Base-by-base conservation (phyloP, 2,329 filamentous ascomycete species). In the Ilyonectria destructans region DNA sequence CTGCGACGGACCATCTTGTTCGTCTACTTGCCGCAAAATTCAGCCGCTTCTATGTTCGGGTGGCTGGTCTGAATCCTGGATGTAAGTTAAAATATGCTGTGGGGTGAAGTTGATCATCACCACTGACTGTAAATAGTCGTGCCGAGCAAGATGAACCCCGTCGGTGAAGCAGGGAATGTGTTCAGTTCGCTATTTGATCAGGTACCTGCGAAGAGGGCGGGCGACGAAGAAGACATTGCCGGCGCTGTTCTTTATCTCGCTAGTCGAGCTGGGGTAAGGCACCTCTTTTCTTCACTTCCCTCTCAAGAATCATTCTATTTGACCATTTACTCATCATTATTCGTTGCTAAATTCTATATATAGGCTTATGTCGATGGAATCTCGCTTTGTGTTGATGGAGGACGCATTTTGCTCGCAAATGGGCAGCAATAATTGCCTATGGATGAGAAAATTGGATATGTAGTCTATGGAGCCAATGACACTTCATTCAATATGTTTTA, bases 1-100 rank as follows among this genome's bases (percentile, higher is more conserved):
- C 85, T 1, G 85, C 84, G 0, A 86, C 85, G 1, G 85, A 87
- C 74, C 85, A 88, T 78, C 71, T 87, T 15, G 85, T 87, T 2
- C 79, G 73, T 57, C 73, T 88, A 61, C 69, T 88, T 62, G 85
- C 86, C 6, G 80, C 81, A 7, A 87, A 88, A 70, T 87, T 85
- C 43, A 69, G 70, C 17, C 71, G 75, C 71, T 77, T 75, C 55
- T 80, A 79, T 35, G 76, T 81, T 2, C 71, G 80, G 29, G 79
- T 81, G 6, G 71, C 69, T 6, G 76, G 78, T 1, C 78, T 81
- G 45, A 81, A 81, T 19, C 73, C 75, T 9, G 78, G 78, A 3
- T 80, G 79, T 80, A 57, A 78, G 77, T 77, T 5, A 37, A 9
- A 19, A 29, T 17, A 5, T 23, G 3, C 37, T 12, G 13, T 6